A percentile compares a stretch with the other conserved stretches of the same genome.
These are phyloP conservation scores for Conoideocrella luteorostrata DNA, from an alignment of 2,329 filamentous ascomycete genomes.

Conservation along the genomic window DNA sequence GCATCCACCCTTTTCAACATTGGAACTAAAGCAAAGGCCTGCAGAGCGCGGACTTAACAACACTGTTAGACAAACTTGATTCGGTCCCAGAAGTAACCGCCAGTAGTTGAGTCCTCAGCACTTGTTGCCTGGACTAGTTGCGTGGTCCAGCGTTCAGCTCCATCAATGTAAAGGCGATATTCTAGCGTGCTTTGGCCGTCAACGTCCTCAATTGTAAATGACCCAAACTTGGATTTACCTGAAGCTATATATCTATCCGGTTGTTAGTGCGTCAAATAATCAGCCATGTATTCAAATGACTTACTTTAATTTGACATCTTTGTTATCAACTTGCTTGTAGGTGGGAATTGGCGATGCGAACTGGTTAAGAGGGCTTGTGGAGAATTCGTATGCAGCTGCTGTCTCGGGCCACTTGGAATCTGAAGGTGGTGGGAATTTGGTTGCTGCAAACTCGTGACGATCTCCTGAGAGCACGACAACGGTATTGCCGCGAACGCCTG, in stretches of 20 bases:
- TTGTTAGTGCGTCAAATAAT: conserved; percentile 5
- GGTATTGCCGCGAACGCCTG: conserved; percentile 66
- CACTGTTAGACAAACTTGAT: conserved; percentile 19
- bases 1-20: not conserved
- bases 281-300: conserved; percentile 15
- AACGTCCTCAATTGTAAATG: conserved; percentile 62
- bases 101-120: conserved; percentile 20
- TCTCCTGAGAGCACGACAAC: conserved; percentile 85
- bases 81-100: conserved; percentile 41
- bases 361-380: conserved; percentile 83
- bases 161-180: conserved; percentile 79
- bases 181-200: conserved; percentile 62
- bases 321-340: conserved; percentile 72
- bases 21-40: not conserved
- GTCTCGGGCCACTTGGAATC: conserved; percentile 56
- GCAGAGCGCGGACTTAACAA: not conserved
- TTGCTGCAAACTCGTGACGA: conserved; percentile 94
- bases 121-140: conserved; percentile 40
- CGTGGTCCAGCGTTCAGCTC: conserved; percentile 68
- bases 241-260: conserved; percentile 62
- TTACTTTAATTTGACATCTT: conserved; percentile 81
- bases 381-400: conserved; percentile 80
- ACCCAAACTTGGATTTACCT: conserved; percentile 83
- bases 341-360: conserved; percentile 84
- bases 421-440: conserved; percentile 60